phyloP scores from a whole-genome alignment of 345 rosid genomes.

The Jatropha curcas region DNA sequence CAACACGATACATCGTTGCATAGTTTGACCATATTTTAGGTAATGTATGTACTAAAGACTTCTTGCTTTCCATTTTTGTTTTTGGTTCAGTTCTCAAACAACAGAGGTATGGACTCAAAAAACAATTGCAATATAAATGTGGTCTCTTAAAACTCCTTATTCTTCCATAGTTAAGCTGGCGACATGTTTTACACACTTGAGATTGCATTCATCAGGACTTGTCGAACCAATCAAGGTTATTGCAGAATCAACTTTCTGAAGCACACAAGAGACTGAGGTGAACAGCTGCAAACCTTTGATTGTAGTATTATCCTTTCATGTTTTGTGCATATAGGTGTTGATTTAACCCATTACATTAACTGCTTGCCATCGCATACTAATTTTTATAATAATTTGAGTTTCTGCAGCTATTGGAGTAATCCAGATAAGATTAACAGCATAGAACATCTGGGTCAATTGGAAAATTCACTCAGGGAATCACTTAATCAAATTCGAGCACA shows the following conservation, averaged over 20 bases:
- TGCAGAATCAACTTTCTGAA: conserved; percentile 55
- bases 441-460: conserved; percentile 62
- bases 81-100: conserved; percentile 33
- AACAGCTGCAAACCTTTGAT: conserved; percentile 13
- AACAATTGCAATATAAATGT: neutral
- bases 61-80: neutral
- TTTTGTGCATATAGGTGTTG: neutral
- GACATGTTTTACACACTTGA: conserved; percentile 13
- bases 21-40: too few relatives aligned
- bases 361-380: conserved; percentile 8
- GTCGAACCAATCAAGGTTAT: conserved; percentile 39
- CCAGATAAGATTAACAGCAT: conserved; percentile 54
- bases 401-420: conserved; percentile 63
- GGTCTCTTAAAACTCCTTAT: conserved; percentile 8
- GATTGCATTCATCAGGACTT: conserved; percentile 43
- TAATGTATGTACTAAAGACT: neutral
- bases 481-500: conserved; percentile 53
- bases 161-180: conserved; percentile 11
- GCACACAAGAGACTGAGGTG: conserved; percentile 59
- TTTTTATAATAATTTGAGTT: conserved; percentile 18
- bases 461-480: conserved; percentile 55
- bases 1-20: neutral
- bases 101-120: conserved; percentile 23
- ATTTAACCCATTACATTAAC: neutral
- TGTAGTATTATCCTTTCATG: conserved; percentile 1